Percentiles rank a stretch among this genome's conserved stretches.
Evolutionary conservation across 768 basidiomycete genomes (phyloP).

Genomic region (Lentinula edodes): DNA sequence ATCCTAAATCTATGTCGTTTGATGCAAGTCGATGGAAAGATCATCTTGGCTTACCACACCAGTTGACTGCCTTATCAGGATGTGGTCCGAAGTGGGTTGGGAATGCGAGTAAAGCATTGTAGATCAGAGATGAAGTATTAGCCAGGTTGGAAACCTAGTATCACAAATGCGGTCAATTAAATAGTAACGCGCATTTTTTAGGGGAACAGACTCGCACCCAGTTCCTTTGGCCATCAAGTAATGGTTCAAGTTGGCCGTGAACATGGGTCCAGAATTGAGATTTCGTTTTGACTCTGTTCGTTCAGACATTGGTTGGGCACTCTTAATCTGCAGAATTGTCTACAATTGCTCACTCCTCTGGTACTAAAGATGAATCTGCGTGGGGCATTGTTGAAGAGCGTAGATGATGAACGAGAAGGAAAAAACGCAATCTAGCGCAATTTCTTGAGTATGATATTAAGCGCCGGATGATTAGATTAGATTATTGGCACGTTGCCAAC

Average conservation of each 20-base stretch:
- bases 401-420: constrained; percentile 5
- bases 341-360: constrained; percentile 32
- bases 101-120: constrained; percentile 69
- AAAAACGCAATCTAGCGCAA: neutral
- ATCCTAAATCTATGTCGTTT: constrained; percentile 47
- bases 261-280: constrained; percentile 79
- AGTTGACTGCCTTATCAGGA: constrained; percentile 70
- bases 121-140: constrained; percentile 79
- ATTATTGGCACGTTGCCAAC: neutral
- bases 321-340: no score
- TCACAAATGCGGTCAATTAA: neutral
- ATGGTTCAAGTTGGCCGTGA: constrained; percentile 47
- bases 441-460: no score
- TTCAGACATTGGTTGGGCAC: neutral
- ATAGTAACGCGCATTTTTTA: no score
- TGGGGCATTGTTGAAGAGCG: constrained; percentile 56
- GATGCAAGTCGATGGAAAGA: neutral
- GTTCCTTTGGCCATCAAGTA: constrained; percentile 64
- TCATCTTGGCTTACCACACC: constrained; percentile 68
- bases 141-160: constrained; percentile 78
- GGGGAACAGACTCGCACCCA: constrained; percentile 52
- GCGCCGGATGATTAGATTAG: constrained; percentile 10
- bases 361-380: constrained; percentile 74
- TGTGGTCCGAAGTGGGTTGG: constrained; percentile 54
- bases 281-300: constrained; percentile 58